Evolutionary conservation across 306 rosid genomes (phyloP).

Genomic region (Elaeagnus macrophylla): DNA sequence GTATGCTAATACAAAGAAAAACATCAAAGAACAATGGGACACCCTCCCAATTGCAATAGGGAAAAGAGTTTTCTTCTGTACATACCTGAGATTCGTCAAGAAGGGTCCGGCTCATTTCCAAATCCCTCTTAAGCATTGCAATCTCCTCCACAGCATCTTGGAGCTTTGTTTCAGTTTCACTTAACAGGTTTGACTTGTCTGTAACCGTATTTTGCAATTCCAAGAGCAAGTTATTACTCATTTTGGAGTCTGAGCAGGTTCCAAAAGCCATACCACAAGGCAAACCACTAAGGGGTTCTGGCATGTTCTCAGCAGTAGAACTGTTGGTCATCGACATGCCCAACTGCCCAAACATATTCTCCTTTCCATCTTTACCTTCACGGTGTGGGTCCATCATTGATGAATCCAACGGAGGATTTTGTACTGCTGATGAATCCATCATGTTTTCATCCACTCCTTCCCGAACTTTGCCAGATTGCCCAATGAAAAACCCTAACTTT

Average conservation of each 20-base stretch:
- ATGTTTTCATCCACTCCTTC: constrained; percentile 85
- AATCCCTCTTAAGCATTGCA: constrained; percentile 51
- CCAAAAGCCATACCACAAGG: constrained; percentile 44
- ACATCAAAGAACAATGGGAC: too few species aligned
- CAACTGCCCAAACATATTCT: constrained; percentile 51
- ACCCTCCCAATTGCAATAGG: background rate
- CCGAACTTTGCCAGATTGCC: constrained; percentile 43
- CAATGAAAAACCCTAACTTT: constrained; percentile 56
- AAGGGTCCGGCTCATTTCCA: constrained; percentile 70
- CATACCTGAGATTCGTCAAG: constrained; percentile 96
- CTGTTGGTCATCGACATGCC: constrained; percentile 84
- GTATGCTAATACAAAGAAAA: too few species aligned
- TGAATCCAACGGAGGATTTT: constrained; percentile 66
- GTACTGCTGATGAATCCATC: constrained; percentile 80
- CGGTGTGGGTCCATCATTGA: constrained; percentile 79
- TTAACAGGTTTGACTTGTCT: constrained; percentile 58
- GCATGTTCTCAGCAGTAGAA: constrained; percentile 96
- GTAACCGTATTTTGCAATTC: constrained; percentile 58
- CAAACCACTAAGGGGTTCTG: constrained; percentile 41
- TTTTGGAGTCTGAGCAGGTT: constrained; percentile 45
- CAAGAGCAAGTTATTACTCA: constrained; percentile 37
- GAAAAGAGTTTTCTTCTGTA: constrained; percentile 3
- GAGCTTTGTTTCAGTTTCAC: constrained; percentile 59
- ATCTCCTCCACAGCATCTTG: constrained; percentile 63
- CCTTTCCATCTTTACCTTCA: constrained; percentile 63